These are phyloP conservation scores for Fusarium aywerte DNA, from an alignment of 2,329 filamentous ascomycete genomes.

Conservation along the genomic window DNA sequence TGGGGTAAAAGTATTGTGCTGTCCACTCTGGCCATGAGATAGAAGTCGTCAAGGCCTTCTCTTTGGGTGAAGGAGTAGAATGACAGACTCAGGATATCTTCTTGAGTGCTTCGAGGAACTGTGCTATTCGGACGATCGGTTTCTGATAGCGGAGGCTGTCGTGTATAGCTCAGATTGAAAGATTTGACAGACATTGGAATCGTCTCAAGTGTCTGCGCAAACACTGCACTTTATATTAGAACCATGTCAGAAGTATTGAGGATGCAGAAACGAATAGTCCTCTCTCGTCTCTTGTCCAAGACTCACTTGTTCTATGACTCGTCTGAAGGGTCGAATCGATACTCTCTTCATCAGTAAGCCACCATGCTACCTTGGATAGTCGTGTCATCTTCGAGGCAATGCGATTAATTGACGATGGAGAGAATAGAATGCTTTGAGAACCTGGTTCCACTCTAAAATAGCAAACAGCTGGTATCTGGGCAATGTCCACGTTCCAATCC, in stretches of 20 bases:
- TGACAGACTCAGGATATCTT: slow-evolving; percentile 5
- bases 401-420: slow-evolving; percentile 2
- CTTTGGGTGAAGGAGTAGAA: slow-evolving; percentile 3
- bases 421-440: slow-evolving; percentile 12
- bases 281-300: fast-evolving
- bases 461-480: background rate
- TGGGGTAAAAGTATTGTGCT: slow-evolving; percentile 14
- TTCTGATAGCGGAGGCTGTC: background rate
- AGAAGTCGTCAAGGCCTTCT: slow-evolving; percentile 1
- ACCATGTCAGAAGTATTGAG: background rate
- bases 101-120: background rate
- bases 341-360: slow-evolving; percentile 11
- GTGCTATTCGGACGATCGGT: background rate
- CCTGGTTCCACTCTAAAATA: slow-evolving; percentile 9
- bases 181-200: slow-evolving; percentile 4
- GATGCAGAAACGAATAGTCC: no score
- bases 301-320: slow-evolving; percentile 20
- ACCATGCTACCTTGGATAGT: slow-evolving; percentile 3
- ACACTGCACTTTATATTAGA: background rate
- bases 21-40: slow-evolving; percentile 14
- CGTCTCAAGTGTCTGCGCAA: background rate
- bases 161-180: slow-evolving; percentile 7
- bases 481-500: background rate
- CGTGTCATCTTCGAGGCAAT: slow-evolving; percentile 13
- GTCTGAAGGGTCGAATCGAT: background rate